Evolutionary conservation across 169 alveolate genomes (phyloP).

Genomic region (Eimeria acervulina): DNA sequence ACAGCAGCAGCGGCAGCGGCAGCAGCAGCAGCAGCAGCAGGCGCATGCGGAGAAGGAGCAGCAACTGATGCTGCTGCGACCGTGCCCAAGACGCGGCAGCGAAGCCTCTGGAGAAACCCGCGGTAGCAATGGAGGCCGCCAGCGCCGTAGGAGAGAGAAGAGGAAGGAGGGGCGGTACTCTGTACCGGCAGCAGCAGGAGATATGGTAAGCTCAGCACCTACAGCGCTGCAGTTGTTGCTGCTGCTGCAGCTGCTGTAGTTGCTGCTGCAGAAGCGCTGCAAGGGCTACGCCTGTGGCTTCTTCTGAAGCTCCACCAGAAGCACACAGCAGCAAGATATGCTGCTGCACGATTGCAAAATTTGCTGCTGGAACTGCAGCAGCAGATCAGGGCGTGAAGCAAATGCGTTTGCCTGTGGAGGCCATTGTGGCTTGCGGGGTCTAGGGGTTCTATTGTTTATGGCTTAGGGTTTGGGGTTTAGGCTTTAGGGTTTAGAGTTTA

Average conservation of each 20-base stretch:
- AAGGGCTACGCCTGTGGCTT: not conserved
- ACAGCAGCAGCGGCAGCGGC: slow-evolving; percentile 16
- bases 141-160: slow-evolving; percentile 52
- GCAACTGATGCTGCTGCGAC: slow-evolving; percentile 26
- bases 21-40: slow-evolving; percentile 62
- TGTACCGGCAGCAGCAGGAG: not conserved
- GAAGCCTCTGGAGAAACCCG: slow-evolving; percentile 1
- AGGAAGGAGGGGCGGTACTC: slow-evolving; percentile 29
- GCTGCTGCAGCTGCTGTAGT: no score
- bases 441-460: not conserved
- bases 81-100: not conserved
- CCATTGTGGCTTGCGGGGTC: no score
- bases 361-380: not conserved
- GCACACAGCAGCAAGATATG: no score
- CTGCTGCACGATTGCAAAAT: no score
- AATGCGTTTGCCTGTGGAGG: no score
- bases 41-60: slow-evolving; percentile 20
- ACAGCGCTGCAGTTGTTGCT: not conserved
- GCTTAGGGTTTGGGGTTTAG: not conserved
- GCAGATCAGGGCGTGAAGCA: not conserved
- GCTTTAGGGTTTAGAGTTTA: not conserved
- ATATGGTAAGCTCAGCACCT: not conserved
- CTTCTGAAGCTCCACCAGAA: not conserved
- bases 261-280: not conserved
- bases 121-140: slow-evolving; percentile 1